Base-by-base conservation (phyloP, 495 filamentous ascomycete genomes). In the Xylaria bambusicola region DNA sequence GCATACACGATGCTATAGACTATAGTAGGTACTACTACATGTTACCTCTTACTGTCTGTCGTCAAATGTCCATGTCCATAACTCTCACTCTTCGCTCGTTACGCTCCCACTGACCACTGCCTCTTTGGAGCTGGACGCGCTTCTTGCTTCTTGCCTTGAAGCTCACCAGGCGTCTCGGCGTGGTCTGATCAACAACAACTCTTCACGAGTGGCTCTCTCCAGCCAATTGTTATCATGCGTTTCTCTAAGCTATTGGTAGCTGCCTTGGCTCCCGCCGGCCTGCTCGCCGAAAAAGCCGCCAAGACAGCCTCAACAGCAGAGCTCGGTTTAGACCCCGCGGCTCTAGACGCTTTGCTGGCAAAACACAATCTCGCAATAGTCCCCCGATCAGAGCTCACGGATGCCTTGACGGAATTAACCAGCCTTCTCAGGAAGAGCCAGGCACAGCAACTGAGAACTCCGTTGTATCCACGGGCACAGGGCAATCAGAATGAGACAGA, bases 331-430 rank as follows among this genome's bases (percentile, higher is more conserved):
- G 57, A 60, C 21, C 48, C 47, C 31, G 57, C 57, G 7, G 49
- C 66, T 0, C 62, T 71, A 18, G 69, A 71, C 29, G 66, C 62
- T 1, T 29, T 69, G 31, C 62, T 74, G 15, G 67, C 65, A 36
- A 74, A 64, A 60, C 67, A 74, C 51, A 70, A 72, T 41, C 55
- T 74, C 13, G 71, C 70, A 26, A 61, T 74, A 44, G 71, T 74
- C 6, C 71, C 71, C 40, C 65, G 70, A 24, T 66, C 69, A 52
- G 70, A 74, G 23, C 70, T 74, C 23, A 71, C 71, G 38, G 71
- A 74, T 56, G 70, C 70, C 5, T 38, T 74, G 54, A 72, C 66
- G 7, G 71, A 74, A 50, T 66, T 74, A 57, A 74, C 69, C 42
- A 63, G 60, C 36, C 57, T 74, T 44, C 64, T 74, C 10, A 65